Conservation (phyloP, 495 filamentous ascomycete species). For the Filosporella fistucella region DNA sequence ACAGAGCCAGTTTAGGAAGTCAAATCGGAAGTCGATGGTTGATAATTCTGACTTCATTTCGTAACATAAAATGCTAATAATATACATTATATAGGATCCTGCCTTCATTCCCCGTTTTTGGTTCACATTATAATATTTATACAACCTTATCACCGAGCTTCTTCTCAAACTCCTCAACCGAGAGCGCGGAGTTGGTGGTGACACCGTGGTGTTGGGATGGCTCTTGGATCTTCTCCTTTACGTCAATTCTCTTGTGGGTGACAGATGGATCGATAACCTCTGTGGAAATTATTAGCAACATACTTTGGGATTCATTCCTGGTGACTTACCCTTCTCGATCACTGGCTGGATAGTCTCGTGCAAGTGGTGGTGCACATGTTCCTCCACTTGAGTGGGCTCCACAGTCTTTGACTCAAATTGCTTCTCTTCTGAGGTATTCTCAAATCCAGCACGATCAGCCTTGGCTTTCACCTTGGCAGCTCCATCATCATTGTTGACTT, state of each 20-base stretch:
- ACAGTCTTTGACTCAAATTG: not conserved
- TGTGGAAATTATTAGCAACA: not conserved
- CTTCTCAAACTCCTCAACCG: conserved; percentile 13
- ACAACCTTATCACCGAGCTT: not conserved
- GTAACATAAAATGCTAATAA: no score
- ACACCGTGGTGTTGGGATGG: conserved; percentile 8
- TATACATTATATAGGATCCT: no score
- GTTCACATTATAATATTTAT: no score
- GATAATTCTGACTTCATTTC: no score
- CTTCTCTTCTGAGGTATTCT: not conserved
- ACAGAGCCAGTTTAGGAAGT: no score
- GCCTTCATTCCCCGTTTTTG: no score
- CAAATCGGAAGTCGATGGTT: no score
- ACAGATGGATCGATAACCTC: conserved; percentile 13
- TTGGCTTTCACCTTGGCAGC: conserved; percentile 1
- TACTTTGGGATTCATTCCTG: not conserved
- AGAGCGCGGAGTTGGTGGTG: conserved; percentile 7
- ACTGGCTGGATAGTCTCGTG: conserved; percentile 24
- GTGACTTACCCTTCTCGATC: conserved; percentile 14
- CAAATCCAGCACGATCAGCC: not conserved
- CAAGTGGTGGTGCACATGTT: conserved; percentile 16
- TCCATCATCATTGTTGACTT: not conserved
- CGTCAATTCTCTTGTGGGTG: conserved; percentile 16
- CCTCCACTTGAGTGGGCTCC: conserved; percentile 14
- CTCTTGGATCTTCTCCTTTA: conserved; percentile 17